phyloP scores from a whole-genome alignment of 1,139 yeast genomes.

The Candida sanyaensis region DNA sequence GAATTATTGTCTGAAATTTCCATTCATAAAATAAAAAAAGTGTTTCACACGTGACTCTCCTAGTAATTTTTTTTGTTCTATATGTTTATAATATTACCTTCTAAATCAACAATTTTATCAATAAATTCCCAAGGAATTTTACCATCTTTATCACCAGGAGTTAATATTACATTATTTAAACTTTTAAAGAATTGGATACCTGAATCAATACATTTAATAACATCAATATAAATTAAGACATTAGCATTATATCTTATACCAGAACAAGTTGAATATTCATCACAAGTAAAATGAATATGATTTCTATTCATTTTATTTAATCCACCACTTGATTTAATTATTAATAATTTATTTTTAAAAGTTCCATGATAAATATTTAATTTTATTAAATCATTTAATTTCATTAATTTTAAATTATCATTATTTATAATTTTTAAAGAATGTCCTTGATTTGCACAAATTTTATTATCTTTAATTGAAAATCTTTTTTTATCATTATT shows the following conservation, averaged over 20 bases:
- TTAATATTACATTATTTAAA: conserved; percentile 73
- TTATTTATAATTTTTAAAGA: conserved; percentile 53
- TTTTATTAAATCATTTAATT: conserved; percentile 22
- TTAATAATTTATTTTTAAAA: conserved; percentile 44
- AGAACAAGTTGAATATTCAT: conserved; percentile 46
- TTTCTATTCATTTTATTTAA: conserved; percentile 71
- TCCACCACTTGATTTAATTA: conserved; percentile 58
- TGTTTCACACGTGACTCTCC: neutral
- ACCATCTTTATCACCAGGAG: conserved; percentile 62
- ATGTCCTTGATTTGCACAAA: conserved; percentile 95
- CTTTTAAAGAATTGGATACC: conserved; percentile 64
- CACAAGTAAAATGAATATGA: conserved; percentile 72
- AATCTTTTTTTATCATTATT: conserved; percentile 74
- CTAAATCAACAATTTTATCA: conserved; percentile 28
- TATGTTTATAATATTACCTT: conserved; percentile 16
- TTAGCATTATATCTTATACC: conserved; percentile 71
- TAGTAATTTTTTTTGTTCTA: neutral
- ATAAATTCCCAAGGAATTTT: conserved; percentile 49
- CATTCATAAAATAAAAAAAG: neutral
- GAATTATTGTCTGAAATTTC: too few relatives aligned
- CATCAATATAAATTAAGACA: conserved; percentile 65
- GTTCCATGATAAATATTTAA: conserved; percentile 78
- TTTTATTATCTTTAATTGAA: conserved; percentile 34
- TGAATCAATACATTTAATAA: conserved; percentile 40
- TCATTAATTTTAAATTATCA: conserved; percentile 35